These are phyloP conservation scores for Camellia sinensis DNA, from an alignment of 148 eudicot species.

Conservation along the genomic window DNA sequence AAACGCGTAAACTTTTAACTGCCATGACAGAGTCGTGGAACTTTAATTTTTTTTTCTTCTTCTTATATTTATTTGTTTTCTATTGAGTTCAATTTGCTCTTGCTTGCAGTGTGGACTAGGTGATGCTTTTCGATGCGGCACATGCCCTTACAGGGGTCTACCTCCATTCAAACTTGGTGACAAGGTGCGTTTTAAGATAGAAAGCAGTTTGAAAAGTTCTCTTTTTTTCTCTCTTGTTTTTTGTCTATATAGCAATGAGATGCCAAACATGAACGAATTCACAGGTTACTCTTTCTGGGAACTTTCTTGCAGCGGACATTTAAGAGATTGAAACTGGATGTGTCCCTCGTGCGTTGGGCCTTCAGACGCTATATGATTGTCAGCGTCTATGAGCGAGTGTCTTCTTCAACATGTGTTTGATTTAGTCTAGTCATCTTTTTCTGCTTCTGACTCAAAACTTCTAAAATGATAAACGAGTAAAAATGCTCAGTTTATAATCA, in stretches of 20 bases:
- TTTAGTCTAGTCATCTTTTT: too few relatives aligned
- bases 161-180: slow-evolving; percentile 86
- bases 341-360: too few relatives aligned
- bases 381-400: too few relatives aligned
- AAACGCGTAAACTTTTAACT: neutral
- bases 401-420: too few relatives aligned
- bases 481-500: too few relatives aligned
- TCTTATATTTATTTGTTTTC: neutral
- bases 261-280: slow-evolving; percentile 5
- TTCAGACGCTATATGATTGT: too few relatives aligned
- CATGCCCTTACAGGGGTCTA: slow-evolving; percentile 94
- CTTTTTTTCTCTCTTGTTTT: neutral
- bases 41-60: neutral
- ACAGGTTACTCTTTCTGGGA: slow-evolving; percentile 55
- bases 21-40: too few relatives aligned
- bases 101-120: slow-evolving; percentile 82
- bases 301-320: slow-evolving; percentile 60
- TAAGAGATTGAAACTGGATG: neutral
- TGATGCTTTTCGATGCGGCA: slow-evolving; percentile 89
- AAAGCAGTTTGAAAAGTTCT: neutral
- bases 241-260: neutral
- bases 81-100: neutral
- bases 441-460: too few relatives aligned
- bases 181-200: slow-evolving; percentile 46
- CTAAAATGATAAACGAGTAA: too few relatives aligned